Base-by-base conservation (phyloP, 192 early-diverging fungal species). In the Rhizophlyctis rosea region DNA sequence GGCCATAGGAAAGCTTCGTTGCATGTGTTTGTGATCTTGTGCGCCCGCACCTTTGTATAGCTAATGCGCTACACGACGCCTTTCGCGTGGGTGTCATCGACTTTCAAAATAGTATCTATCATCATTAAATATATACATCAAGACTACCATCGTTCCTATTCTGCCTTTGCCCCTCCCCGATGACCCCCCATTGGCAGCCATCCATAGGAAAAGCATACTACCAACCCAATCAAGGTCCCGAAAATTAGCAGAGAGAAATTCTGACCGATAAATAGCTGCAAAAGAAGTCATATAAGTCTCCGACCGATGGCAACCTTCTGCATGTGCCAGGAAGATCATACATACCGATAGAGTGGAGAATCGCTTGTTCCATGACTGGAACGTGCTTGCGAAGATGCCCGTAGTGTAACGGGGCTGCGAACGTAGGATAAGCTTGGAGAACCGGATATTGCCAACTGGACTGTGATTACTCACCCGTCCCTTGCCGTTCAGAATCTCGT, bases 401-500 rank as follows among this genome's bases (percentile, higher is more conserved):
- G 35, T 54, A 5, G 57, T 62, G 23, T 44, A 61, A 34, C 50
- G 24, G n/a, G 47, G 34, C 35, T 62, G 60, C n/a, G 13, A 67
- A 33, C n/a, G 23, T 62, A 59, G 57, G 13, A 1, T n/a, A 27
- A 1, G 29, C 16, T 2, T 23, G 23, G 29, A 13, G 25, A 21
- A 14, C 24, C 24, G 52, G 1, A 25, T n/a, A 54, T 54, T 1
- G 14, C 29, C 14, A 29, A 54, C 13, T 23, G 25, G 24, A n/a
- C 16, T 57, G 25, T 57, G 61, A 39, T 44, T 44, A 44, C 64
- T 47, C 65, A 74, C 72, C 58, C 7, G 16, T 30, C 31, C 59
- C 3, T 27, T 31, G 31, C 64, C 67, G 1, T 58, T 62, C 59
- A 65, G 35, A 9, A 62, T 54, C 18, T 71, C 74, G 34, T 72